Conservation (phyloP, 495 filamentous ascomycete genomes). For the Trypethelium eluteriae region DNA sequence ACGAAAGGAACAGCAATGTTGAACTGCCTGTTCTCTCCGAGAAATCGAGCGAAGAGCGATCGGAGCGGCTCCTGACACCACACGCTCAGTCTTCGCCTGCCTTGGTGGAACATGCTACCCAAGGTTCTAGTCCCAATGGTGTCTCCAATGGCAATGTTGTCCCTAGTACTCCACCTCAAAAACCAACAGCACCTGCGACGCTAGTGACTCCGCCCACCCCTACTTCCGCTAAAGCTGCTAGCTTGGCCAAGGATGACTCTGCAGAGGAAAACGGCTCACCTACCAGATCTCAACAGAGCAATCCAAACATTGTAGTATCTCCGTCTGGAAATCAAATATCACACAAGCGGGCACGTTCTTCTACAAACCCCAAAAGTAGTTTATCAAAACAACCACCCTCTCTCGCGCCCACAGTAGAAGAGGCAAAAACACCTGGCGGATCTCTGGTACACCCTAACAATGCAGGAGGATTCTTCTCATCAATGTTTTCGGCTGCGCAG, state of each 20-base stretch:
- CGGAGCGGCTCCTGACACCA: neutral
- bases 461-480: constrained; percentile 75
- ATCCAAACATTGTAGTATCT: constrained; percentile 37
- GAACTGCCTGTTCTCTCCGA: neutral
- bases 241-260: constrained; percentile 24
- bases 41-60: neutral
- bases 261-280: constrained; percentile 2
- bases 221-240: constrained; percentile 23
- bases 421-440: constrained; percentile 47
- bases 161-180: constrained; percentile 28
- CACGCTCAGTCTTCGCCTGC: neutral
- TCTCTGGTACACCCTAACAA: constrained; percentile 35
- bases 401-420: constrained; percentile 65
- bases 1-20: neutral
- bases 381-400: constrained; percentile 71
- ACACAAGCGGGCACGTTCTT: constrained; percentile 58
- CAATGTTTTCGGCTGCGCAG: constrained; percentile 85
- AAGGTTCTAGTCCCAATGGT: neutral
- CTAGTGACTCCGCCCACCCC: constrained; percentile 39
- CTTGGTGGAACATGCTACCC: neutral
- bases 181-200: constrained; percentile 34
- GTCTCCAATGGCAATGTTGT: neutral
- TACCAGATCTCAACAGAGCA: constrained; percentile 30
- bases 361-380: constrained; percentile 73
- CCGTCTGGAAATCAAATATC: constrained; percentile 70